Evolutionary conservation across 768 basidiomycete genomes (phyloP).

Genomic region (Daedalea quercina): DNA sequence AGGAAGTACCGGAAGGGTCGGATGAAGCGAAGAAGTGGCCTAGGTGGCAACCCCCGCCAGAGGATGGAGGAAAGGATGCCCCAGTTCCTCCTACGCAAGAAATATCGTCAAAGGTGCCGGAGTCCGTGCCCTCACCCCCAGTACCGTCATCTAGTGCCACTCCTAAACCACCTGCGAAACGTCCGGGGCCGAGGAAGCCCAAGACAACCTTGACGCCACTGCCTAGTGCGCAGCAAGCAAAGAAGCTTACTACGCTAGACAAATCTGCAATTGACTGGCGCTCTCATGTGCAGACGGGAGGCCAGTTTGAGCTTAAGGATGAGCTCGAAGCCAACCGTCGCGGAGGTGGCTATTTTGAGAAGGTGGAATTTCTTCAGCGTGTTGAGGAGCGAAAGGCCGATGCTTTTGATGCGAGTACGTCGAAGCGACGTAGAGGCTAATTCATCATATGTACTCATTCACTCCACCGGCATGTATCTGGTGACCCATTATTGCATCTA

Average conservation of each 20-base stretch:
- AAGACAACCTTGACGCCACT: slow-evolving; percentile 49
- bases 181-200: slow-evolving; percentile 62
- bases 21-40: slow-evolving; percentile 77
- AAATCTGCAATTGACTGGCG: slow-evolving; percentile 88
- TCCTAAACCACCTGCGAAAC: slow-evolving; percentile 25
- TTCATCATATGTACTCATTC: neutral
- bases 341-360: slow-evolving; percentile 77
- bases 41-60: slow-evolving; percentile 31
- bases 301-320: slow-evolving; percentile 42
- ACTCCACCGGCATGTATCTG: no score
- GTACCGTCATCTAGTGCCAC: slow-evolving; percentile 8
- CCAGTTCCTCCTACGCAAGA: neutral
- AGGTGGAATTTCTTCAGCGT: slow-evolving; percentile 74
- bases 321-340: slow-evolving; percentile 71
- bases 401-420: slow-evolving; percentile 49
- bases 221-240: slow-evolving; percentile 50
- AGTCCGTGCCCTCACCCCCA: neutral
- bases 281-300: slow-evolving; percentile 45
- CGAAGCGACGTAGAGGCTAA: slow-evolving; percentile 35
- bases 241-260: slow-evolving; percentile 78
- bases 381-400: slow-evolving; percentile 70
- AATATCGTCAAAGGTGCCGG: neutral
- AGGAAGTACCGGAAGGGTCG: slow-evolving; percentile 68
- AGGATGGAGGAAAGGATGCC: slow-evolving; percentile 6
- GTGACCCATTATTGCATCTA: no score